Conservation (phyloP, 2,329 filamentous ascomycete genomes). For the Sporothrix sp. region DNA sequence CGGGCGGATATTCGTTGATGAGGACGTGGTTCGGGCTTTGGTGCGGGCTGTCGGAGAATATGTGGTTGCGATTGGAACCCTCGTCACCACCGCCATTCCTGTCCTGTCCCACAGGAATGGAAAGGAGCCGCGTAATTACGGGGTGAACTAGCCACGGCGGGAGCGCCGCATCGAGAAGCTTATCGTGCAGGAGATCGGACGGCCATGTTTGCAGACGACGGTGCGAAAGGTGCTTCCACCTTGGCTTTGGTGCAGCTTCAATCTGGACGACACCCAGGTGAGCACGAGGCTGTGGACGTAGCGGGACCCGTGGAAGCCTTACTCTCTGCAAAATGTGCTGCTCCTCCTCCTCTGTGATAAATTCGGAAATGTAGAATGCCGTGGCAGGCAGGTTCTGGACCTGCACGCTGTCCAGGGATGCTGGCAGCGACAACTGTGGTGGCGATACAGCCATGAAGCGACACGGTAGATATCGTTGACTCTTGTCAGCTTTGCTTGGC, state of each 20-base stretch:
- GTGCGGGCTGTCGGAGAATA: constrained; percentile 61
- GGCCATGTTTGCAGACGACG: constrained; percentile 87
- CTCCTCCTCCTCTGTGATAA: constrained; percentile 72
- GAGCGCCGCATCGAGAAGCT: constrained; percentile 62
- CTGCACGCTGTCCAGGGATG: constrained; percentile 39
- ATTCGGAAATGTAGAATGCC: constrained; percentile 79
- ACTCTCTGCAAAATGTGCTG: constrained; percentile 60
- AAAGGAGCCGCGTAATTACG: constrained; percentile 51
- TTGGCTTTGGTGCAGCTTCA: constrained; percentile 55
- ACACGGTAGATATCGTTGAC: neutral
- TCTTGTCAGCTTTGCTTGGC: neutral
- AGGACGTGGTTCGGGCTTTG: constrained; percentile 76
- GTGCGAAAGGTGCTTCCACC: constrained; percentile 82
- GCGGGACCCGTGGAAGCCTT: neutral
- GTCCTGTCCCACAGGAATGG: constrained; percentile 40
- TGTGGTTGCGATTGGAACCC: too few species aligned
- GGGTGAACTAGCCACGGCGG: constrained; percentile 67
- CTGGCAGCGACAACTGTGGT: constrained; percentile 28
- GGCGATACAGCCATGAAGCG: constrained; percentile 7
- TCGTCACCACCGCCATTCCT: constrained; percentile 15
- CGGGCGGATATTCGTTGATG: constrained; percentile 82
- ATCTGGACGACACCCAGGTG: constrained; percentile 29
- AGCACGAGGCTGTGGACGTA: neutral
- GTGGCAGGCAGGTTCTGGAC: constrained; percentile 49
- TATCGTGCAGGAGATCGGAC: constrained; percentile 68